These are phyloP conservation scores for Malus hybrid DNA, from an alignment of 331 rosid species.

Conservation along the genomic window DNA sequence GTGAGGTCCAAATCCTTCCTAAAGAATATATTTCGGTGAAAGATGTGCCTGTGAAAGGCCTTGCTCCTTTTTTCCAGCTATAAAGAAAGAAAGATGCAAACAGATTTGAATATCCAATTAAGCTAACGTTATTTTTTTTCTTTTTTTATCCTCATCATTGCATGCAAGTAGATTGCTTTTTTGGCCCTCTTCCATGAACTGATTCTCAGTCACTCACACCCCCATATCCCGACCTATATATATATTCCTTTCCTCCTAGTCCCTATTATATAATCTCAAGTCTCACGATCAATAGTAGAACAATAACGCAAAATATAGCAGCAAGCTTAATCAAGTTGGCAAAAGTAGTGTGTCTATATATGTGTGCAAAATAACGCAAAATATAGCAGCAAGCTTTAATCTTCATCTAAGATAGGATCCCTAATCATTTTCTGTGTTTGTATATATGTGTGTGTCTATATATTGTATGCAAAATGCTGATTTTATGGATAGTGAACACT, in stretches of 20 bases:
- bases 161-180: neutral
- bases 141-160: neutral
- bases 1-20: slow-evolving; percentile 23
- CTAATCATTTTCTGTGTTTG: no score
- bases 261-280: neutral
- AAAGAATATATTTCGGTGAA: slow-evolving; percentile 11
- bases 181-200: neutral
- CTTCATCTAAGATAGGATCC: no score
- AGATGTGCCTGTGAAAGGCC: slow-evolving; percentile 31
- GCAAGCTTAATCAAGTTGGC: no score
- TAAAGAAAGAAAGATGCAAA: slow-evolving; percentile 16
- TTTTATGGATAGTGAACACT: no score
- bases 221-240: neutral
- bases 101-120: slow-evolving; percentile 38
- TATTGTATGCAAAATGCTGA: no score
- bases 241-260: neutral
- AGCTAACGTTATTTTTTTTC: neutral
- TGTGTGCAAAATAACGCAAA: neutral
- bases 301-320: neutral
- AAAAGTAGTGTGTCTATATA: no score
- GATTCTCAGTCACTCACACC: neutral
- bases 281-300: neutral
- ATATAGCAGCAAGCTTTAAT: no score
- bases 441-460: no score
- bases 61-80: slow-evolving; percentile 29